Evolutionary conservation across 306 rosid species (phyloP).

Genomic region (Senna siamea): DNA sequence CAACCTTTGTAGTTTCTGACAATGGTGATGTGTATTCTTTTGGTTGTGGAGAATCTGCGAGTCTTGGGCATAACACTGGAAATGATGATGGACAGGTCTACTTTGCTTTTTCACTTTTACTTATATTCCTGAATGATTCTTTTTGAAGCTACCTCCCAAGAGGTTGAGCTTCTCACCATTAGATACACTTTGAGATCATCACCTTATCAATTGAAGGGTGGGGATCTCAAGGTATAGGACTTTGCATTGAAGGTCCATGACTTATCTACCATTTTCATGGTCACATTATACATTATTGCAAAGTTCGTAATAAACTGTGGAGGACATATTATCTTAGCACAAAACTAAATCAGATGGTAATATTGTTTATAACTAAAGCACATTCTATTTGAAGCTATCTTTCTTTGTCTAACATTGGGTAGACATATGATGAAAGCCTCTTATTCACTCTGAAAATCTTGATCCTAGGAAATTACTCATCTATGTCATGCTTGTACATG

Average conservation of each 20-base stretch:
- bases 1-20: conserved; percentile 85
- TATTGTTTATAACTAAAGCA: not conserved
- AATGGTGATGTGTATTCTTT: conserved; percentile 91
- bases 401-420: not conserved
- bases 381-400: not conserved
- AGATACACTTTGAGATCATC: not conserved
- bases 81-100: conserved; percentile 72
- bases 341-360: too few relatives aligned
- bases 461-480: conserved; percentile 13
- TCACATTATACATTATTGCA: too few relatives aligned
- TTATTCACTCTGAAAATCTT: not conserved
- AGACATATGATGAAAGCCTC: not conserved
- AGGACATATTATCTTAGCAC: too few relatives aligned
- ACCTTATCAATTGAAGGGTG: not conserved
- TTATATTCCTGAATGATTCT: conserved; percentile 20
- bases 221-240: not conserved
- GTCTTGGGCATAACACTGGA: conserved; percentile 71
- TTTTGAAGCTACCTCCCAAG: not conserved
- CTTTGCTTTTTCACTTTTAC: conserved; percentile 29
- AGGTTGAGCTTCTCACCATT: not conserved
- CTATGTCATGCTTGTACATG: conserved; percentile 28
- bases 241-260: not conserved
- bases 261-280: too few relatives aligned
- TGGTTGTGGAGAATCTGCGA: conserved; percentile 95
- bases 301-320: too few relatives aligned